phyloP scores from a whole-genome alignment of 345 rosid genomes.

The Psidium guajava region DNA sequence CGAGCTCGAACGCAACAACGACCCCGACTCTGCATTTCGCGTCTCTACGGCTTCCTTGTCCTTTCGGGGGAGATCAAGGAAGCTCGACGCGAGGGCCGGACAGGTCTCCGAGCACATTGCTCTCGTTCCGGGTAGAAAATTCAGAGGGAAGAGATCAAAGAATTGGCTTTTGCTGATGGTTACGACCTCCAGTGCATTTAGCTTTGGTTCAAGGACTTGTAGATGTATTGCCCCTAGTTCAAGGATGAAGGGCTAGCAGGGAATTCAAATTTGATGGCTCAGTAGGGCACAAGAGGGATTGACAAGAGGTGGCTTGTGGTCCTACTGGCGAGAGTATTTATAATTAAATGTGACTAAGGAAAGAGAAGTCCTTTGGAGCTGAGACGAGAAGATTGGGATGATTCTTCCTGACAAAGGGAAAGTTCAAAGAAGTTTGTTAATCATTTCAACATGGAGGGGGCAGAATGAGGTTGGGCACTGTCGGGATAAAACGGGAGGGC shows the following conservation, averaged over 20 bases:
- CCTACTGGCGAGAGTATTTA: background rate
- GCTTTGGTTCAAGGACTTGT: background rate
- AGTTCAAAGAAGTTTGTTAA: background rate
- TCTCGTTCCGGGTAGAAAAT: background rate
- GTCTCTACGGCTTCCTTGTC: constrained; percentile 13
- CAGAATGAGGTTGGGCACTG: background rate
- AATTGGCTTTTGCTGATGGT: background rate
- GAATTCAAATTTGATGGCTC: background rate
- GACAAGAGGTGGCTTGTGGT: background rate
- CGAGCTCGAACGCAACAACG: constrained; percentile 25
- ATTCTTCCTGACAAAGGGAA: background rate
- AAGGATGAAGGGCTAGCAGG: background rate
- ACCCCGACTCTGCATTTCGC: background rate
- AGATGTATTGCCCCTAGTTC: background rate
- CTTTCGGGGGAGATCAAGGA: constrained; percentile 35
- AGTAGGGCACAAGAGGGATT: background rate
- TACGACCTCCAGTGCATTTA: background rate
- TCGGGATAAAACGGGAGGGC: background rate
- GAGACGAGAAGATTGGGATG: background rate
- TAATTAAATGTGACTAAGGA: background rate
- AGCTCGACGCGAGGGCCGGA: constrained; percentile 43
- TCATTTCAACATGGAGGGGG: background rate
- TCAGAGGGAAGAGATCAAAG: background rate
- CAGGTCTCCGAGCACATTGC: constrained; percentile 31
- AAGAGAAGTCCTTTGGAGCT: background rate